Base-by-base conservation (phyloP, 805 yeast genomes). In the Monosporozyma unispora region DNA sequence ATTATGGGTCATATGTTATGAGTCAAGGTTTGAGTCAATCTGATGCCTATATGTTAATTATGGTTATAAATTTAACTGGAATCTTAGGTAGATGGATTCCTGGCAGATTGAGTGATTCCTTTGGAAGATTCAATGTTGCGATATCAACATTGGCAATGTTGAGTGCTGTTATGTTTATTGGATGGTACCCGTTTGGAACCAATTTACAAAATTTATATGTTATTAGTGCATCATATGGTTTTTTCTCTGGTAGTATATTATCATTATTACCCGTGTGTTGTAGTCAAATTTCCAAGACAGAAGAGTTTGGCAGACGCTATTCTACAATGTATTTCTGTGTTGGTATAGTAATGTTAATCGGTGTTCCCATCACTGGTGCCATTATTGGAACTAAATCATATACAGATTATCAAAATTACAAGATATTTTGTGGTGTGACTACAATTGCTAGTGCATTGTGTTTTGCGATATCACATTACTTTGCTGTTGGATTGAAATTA, bases 311-410 rank as follows among this genome's bases (percentile, higher is more conserved):
- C 25, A 73, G 70, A 59, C 69, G 79, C n/a, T 78, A 77, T 53
- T 78, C 81, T 2, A 75, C 81, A 9, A 74, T 80, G 65, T 82
- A 80, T 60, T 76, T 77, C 38, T 67, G 79, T 55, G 82, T 78
- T 14, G 73, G 84, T 1, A 71, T 80, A 55, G 77, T 74, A 14
- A 69, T 72, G 14, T 61, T 78, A 40, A 67, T 73, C 2, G 71
- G 75, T 18, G 67, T 78, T 23, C 81, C 82, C 7, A 64, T 75
- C 21, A 73, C 79, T 0, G 76, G 81, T 46, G 75, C 76, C 2
- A 68, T 77, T 31, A 74, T 76, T 48, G 75, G 73, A 4, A 59
- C 66, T 43, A 70, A 68, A 12, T 50, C 70, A 14, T 41, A 55
- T 2, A 48, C 48, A 0, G 63, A 66, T 4, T 76, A 75, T 54